phyloP scores from a whole-genome alignment of 352 stramenopile genomes.

The Blastocystis sp. region DNA sequence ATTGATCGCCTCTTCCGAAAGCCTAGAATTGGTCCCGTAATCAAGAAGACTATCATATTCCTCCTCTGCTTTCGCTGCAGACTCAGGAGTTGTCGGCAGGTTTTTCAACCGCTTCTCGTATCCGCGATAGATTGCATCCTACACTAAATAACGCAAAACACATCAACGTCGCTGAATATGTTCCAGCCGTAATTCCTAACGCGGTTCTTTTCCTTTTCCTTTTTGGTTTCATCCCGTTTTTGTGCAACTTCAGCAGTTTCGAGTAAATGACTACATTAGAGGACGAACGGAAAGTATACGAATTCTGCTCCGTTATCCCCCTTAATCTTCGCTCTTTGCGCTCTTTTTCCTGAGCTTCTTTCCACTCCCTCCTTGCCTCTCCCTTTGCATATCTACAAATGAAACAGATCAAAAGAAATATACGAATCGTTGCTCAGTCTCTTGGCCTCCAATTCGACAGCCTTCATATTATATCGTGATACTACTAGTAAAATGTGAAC shows the following conservation, averaged over 20 bases:
- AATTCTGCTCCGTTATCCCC: conserved; percentile 54
- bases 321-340: conserved; percentile 28
- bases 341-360: conserved; percentile 27
- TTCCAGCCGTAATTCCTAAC: conserved; percentile 58
- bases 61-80: neutral
- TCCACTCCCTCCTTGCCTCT: conserved; percentile 24
- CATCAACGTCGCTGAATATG: conserved; percentile 13
- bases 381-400: conserved; percentile 25
- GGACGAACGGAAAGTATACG: neutral
- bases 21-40: neutral
- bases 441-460: conserved; percentile 40
- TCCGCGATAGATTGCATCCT: conserved; percentile 58
- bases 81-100: conserved; percentile 37
- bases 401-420: neutral
- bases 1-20: conserved; percentile 15
- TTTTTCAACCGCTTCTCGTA: conserved; percentile 55
- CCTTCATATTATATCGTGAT: conserved; percentile 8
- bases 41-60: neutral
- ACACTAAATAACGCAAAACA: neutral
- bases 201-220: conserved; percentile 56
- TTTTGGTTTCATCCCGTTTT: neutral
- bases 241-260: conserved; percentile 28
- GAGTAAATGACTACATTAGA: conserved; percentile 40
- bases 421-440: conserved; percentile 37
- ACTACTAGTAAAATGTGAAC: neutral